Evolutionary conservation across 306 rosid species (phyloP).

Genomic region (Vigna nakashimae): DNA sequence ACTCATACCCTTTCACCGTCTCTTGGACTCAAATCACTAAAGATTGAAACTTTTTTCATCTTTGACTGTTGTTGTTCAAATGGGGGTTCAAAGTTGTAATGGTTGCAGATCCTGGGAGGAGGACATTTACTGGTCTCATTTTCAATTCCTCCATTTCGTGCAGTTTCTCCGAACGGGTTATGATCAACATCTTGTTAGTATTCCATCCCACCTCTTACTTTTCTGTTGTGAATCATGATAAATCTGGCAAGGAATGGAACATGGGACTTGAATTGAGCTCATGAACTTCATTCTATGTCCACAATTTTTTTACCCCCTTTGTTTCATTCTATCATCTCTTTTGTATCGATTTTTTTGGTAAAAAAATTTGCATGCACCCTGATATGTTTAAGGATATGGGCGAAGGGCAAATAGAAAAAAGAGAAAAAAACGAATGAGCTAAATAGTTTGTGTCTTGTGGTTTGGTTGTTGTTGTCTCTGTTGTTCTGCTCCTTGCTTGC

Average conservation of each 20-base stretch:
- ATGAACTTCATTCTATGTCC: neutral
- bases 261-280: neutral
- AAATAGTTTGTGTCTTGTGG: neutral
- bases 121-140: conserved; percentile 71
- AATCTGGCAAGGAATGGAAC: neutral
- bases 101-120: conserved; percentile 60
- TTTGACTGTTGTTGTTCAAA: conserved; percentile 9
- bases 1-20: neutral
- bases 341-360: neutral
- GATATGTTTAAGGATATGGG: neutral
- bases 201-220: neutral
- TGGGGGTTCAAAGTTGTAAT: conserved; percentile 40
- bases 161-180: conserved; percentile 54
- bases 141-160: conserved; percentile 57
- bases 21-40: neutral
- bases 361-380: conserved; percentile 10
- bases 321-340: neutral
- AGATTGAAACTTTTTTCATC: neutral
- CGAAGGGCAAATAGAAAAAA: neutral
- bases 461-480: conserved; percentile 30
- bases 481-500: conserved; percentile 1
- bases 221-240: neutral
- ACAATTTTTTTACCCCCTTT: neutral
- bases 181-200: conserved; percentile 62
- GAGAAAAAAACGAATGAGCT: neutral